A percentile compares a stretch with the other conserved stretches of the same genome.
These are phyloP conservation scores for Salvia sclarea DNA, from an alignment of 305 asterid species.

Conservation along the genomic window DNA sequence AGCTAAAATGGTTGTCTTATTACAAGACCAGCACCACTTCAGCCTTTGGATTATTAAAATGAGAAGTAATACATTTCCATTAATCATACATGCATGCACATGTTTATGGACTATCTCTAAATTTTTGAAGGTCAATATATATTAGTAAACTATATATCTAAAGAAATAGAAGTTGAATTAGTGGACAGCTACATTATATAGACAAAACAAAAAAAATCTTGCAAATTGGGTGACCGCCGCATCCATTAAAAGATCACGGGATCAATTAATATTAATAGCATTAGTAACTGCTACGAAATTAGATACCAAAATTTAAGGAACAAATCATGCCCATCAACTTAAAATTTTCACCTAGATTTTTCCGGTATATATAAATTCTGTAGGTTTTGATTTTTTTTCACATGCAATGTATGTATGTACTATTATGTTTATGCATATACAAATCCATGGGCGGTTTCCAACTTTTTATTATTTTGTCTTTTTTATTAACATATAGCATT, in stretches of 20 bases:
- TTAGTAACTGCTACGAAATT: not conserved
- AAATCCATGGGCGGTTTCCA: constrained; percentile 28
- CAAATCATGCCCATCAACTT: constrained; percentile 13
- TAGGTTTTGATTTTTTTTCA: constrained; percentile 32
- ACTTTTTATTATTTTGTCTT: not conserved
- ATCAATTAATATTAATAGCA: constrained; percentile 13
- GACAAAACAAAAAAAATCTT: constrained; percentile 31
- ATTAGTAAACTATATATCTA: not conserved
- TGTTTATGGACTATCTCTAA: constrained; percentile 28
- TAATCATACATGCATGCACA: constrained; percentile 42
- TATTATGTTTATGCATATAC: not conserved
- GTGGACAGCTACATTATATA: constrained; percentile 16
- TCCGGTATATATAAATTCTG: not conserved
- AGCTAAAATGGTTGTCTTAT: constrained; percentile 30
- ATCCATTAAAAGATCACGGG: constrained; percentile 40
- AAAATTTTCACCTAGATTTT: constrained; percentile 22
- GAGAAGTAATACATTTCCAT: constrained; percentile 16
- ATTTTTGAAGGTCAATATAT: constrained; percentile 11
- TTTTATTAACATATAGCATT: not conserved
- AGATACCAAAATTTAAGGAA: constrained; percentile 22
- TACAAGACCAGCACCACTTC: constrained; percentile 39
- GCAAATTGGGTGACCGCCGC: constrained; percentile 43
- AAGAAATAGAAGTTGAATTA: constrained; percentile 30
- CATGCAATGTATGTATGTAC: constrained; percentile 28
- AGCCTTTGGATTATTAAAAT: constrained; percentile 20